Base-by-base conservation (phyloP, 371 early-diverging fungal genomes). In the Pancytospora philotis region DNA sequence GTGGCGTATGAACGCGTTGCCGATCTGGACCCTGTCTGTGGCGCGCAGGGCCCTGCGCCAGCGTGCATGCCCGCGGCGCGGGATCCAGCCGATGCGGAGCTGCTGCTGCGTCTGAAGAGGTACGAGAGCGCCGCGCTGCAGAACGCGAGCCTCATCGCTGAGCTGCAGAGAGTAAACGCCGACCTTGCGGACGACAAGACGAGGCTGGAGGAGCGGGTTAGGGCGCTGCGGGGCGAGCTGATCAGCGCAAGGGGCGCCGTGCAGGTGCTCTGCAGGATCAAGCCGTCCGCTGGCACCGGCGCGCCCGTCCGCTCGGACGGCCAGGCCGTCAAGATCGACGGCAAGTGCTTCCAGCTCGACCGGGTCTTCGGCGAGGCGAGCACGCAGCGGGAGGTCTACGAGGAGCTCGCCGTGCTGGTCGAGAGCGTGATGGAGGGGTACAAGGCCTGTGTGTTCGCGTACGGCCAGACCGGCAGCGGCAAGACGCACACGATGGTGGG, bases 401-500 rank as follows among this genome's bases (percentile, higher is more conserved):
- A 86, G 37, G 95, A 97, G 72, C 87, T 97, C 6, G 87, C 89
- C 30, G 91, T 90, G 76, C 81, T 94, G 19, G 88, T 96, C 1
- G 92, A 92, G 76, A 89, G 90, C 0, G 92, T 92, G 0, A 73
- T 93, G 48, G 95, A 95, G 77, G 97, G 97, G 1, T 96, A 90
- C 76, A 90, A 90, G 51, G 92, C 93, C 1, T 93, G 95, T 78
- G 91, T 98, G 51, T 95, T 96, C 83, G 96, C 96, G 4, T 98
- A 98, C 80, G 98, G 99, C 0, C 95, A 95, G 82, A 98, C 98
- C 1, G 96, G 96, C 0, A 87, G 89, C 74, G 99, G 99, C 50
- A 98, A 98, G 75, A 85, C 86, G 10, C 86, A 85, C 69, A 86
- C 87, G 22, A 85, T 87, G 86, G 84, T 83, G 69, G 86, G 86